Percentiles rank a stretch among this genome's conserved stretches.
Evolutionary conservation across 2,329 filamentous ascomycete species (phyloP).

Genomic region (Immersiporthe knoxdaviesiana): DNA sequence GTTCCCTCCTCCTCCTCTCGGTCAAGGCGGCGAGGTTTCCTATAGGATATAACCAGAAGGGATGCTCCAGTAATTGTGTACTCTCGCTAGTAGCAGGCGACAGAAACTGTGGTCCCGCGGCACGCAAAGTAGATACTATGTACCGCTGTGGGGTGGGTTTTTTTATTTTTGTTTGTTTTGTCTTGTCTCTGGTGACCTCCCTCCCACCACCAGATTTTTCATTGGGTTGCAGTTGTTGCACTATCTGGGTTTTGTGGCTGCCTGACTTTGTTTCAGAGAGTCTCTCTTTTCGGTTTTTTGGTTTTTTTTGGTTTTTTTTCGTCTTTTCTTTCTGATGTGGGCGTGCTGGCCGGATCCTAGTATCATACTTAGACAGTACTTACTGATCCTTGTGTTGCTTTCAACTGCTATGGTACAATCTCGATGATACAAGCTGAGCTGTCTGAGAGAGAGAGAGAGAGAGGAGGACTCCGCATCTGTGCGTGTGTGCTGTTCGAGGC

Average conservation of each 20-base stretch:
- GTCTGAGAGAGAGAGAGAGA: no score
- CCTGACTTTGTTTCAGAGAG: conserved; percentile 12
- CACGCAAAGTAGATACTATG: background rate
- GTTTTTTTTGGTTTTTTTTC: background rate
- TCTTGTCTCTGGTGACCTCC: background rate
- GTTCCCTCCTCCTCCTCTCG: background rate
- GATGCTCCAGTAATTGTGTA: background rate
- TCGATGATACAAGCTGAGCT: background rate
- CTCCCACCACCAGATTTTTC: background rate
- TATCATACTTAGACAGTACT: background rate
- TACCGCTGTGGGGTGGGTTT: no score
- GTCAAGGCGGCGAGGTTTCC: background rate
- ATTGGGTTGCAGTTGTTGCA: conserved; percentile 16
- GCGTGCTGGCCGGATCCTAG: background rate
- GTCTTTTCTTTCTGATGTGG: background rate
- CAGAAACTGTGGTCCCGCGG: background rate
- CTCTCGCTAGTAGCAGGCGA: background rate
- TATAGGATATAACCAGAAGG: background rate
- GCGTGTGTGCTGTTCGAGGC: background rate
- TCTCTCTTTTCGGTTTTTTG: background rate
- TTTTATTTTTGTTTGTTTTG: background rate
- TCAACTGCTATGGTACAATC: background rate
- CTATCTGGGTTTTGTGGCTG: conserved; percentile 16
- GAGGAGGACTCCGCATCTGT: background rate
- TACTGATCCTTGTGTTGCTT: no score